Percentiles rank a stretch among this genome's conserved stretches.
phyloP scores from a whole-genome alignment of 352 stramenopile species.

The Phytophthora agathidicida region DNA sequence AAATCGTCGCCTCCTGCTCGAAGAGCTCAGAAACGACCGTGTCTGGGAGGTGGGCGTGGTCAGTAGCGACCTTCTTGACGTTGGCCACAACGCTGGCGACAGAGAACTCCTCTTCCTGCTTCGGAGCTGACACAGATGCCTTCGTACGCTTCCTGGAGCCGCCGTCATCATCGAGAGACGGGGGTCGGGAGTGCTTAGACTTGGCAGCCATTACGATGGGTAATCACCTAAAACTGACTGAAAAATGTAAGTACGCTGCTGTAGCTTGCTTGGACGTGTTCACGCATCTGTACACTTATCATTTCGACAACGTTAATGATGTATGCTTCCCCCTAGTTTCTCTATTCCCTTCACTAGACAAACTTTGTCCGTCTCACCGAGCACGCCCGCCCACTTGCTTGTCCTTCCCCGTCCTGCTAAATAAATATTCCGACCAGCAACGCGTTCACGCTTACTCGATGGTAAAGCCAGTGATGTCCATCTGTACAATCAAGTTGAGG shows the following conservation, averaged over 20 bases:
- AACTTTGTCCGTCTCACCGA: background rate
- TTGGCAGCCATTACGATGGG: slow-evolving; percentile 15
- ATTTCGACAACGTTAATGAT: slow-evolving; percentile 18
- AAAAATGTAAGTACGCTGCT: no score
- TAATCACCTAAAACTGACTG: background rate
- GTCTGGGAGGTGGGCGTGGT: slow-evolving; percentile 22
- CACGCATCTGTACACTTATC: slow-evolving; percentile 2
- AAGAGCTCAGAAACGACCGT: slow-evolving; percentile 27
- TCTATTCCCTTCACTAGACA: slow-evolving; percentile 7
- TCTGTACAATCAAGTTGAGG: slow-evolving; percentile 93
- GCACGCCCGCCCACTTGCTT: slow-evolving; percentile 1
- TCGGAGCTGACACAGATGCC: background rate
- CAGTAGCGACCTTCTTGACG: slow-evolving; percentile 22
- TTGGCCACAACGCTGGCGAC: slow-evolving; percentile 21
- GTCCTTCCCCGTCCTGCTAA: slow-evolving; percentile 15
- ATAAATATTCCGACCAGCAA: slow-evolving; percentile 36
- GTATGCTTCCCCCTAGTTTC: background rate
- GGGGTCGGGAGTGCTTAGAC: slow-evolving; percentile 12
- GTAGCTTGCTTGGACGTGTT: background rate
- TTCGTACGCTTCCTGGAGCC: slow-evolving; percentile 25
- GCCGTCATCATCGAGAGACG: background rate
- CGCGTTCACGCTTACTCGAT: slow-evolving; percentile 59
- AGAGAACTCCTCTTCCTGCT: slow-evolving; percentile 31
- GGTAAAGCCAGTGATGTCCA: slow-evolving; percentile 96
- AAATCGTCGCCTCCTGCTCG: slow-evolving; percentile 29